phyloP scores from a whole-genome alignment of 805 yeast genomes.

The Schizosaccharomyces pombe region DNA sequence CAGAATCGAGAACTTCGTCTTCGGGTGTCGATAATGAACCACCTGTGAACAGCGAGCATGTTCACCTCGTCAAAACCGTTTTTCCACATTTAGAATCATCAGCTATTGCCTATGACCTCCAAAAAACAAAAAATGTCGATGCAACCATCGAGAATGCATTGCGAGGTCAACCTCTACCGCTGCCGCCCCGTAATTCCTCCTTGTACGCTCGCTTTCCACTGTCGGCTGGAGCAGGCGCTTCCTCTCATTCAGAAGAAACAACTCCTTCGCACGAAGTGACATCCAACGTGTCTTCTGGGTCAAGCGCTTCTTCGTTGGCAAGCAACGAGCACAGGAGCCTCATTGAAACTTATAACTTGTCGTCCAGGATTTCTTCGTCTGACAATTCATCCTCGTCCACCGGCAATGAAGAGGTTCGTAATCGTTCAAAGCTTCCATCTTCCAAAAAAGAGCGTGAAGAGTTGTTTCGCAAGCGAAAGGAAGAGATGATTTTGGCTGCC shows the following conservation, averaged over 20 bases:
- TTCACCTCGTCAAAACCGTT: neutral
- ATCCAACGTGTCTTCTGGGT: neutral
- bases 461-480: constrained; percentile 26
- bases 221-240: neutral
- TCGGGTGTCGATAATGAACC: neutral
- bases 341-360: neutral
- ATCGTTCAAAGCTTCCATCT: constrained; percentile 14
- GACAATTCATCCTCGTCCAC: too few species aligned
- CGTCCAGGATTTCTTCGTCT: neutral
- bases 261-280: neutral
- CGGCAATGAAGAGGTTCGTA: neutral
- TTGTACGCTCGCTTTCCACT: neutral
- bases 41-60: neutral
- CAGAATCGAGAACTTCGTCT: too few species aligned
- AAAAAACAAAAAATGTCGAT: constrained; percentile 59
- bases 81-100: neutral
- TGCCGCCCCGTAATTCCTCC: constrained; percentile 19
- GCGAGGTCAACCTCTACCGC: constrained; percentile 34
- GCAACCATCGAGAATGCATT: constrained; percentile 52
- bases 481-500: constrained; percentile 37
- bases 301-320: too few species aligned
- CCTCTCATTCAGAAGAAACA: neutral
- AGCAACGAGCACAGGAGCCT: neutral
- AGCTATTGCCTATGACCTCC: constrained; percentile 41
- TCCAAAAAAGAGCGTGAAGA: constrained; percentile 22